Evolutionary conservation across 768 basidiomycete genomes (phyloP).

Genomic region (Hygrophorus pudorinus): DNA sequence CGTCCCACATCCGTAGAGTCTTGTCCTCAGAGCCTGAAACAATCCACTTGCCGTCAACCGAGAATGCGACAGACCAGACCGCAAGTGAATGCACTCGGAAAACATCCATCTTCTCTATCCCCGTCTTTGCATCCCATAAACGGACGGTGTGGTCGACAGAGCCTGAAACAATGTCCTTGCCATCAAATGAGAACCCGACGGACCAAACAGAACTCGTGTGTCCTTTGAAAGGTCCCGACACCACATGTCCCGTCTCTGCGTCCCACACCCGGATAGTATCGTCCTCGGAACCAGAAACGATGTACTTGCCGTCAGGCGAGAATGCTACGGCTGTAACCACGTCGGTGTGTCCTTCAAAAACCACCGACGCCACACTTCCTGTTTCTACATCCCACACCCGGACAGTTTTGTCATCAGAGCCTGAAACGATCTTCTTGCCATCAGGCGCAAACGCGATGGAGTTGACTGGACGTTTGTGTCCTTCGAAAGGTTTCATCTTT

Average conservation of each 20-base stretch:
- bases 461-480: constrained; percentile 11
- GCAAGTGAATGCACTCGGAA: too few species aligned
- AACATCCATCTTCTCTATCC: constrained; percentile 10
- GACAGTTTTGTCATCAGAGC: too few species aligned
- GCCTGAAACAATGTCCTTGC: too few species aligned
- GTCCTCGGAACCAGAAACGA: too few species aligned
- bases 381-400: too few species aligned
- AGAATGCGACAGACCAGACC: constrained; percentile 10
- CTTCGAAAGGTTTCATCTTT: constrained; percentile 9
- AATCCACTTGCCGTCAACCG: constrained; percentile 14
- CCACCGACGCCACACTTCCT: not conserved
- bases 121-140: constrained; percentile 12
- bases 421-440: too few species aligned
- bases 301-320: too few species aligned
- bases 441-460: constrained; percentile 20
- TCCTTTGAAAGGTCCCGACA: too few species aligned
- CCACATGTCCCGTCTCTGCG: too few species aligned
- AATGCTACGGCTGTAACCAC: constrained; percentile 13
- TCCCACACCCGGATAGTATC: too few species aligned
- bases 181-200: constrained; percentile 8
- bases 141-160: constrained; percentile 6
- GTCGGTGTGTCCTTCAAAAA: constrained; percentile 10
- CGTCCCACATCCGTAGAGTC: too few species aligned
- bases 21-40: too few species aligned
- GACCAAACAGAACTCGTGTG: constrained; percentile 8